Evolutionary conservation across 73 alveolate genomes (phyloP), one percentile per base, ranked within the genome.

Genomic region (Stentor coeruleus): DNA sequence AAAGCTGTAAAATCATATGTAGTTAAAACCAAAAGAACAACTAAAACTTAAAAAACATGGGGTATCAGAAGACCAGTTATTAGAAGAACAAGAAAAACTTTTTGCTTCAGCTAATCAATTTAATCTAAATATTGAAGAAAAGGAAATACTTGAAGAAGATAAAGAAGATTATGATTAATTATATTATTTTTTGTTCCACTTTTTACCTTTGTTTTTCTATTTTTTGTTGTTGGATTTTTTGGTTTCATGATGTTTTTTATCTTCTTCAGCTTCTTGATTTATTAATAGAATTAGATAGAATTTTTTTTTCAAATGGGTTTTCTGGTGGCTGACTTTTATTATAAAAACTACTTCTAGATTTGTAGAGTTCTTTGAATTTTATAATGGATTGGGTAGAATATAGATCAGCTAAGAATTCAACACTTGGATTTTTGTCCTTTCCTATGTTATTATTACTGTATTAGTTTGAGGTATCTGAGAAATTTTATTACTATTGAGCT

Each of bases 151-250:
- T 37, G 37, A 20, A 28, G 79, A 66, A 66, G 79, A 66, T 66
- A 31, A 11, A 15, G 79, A 66, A 20, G 79, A 66, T 37, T 66
- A 66, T 66, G 79, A 66, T 33, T 66, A 66, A 66, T n/a, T n/a
- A n/a, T n/a, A n/a, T n/a, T n/a, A n/a, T n/a, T n/a, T n/a, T n/a
- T n/a, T n/a, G n/a, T n/a, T n/a, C n/a, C n/a, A n/a, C n/a, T n/a
- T n/a, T n/a, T n/a, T n/a, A n/a, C n/a, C n/a, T n/a, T n/a, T n/a
- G n/a, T n/a, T n/a, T n/a, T n/a, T n/a, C n/a, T n/a, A n/a, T n/a
- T n/a, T n/a, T n/a, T n/a, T n/a, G n/a, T n/a, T n/a, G n/a, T n/a
- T n/a, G n/a, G n/a, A n/a, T n/a, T n/a, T n/a, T n/a, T n/a, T n/a
- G n/a, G n/a, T n/a, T n/a, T n/a, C n/a, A n/a, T n/a, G n/a, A n/a